phyloP scores from a whole-genome alignment of 768 basidiomycete genomes.

The Hypholoma fasciculare region DNA sequence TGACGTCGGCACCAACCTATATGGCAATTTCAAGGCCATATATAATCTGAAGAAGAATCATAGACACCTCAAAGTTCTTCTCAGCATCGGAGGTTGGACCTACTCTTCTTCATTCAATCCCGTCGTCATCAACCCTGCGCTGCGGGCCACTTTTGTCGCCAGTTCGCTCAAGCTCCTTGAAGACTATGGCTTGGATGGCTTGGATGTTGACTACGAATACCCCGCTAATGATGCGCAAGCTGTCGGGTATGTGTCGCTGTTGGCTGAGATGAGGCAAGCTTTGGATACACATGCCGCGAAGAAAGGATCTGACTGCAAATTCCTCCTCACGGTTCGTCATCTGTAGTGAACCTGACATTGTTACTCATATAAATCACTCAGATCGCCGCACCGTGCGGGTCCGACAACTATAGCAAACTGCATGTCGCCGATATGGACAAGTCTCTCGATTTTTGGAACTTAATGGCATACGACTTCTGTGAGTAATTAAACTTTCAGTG shows the following conservation, averaged over 20 bases:
- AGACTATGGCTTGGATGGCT: conserved; percentile 89
- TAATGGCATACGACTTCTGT: conserved; percentile 94
- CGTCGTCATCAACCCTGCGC: conserved; percentile 63
- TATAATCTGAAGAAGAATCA: conserved; percentile 88
- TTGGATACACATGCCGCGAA: conserved; percentile 72
- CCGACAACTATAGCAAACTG: conserved; percentile 80
- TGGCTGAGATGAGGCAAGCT: conserved; percentile 71
- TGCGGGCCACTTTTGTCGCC: conserved; percentile 77
- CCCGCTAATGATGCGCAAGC: conserved; percentile 80
- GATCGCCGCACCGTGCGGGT: conserved; percentile 94
- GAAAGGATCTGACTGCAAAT: conserved; percentile 59
- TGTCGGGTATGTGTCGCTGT: conserved; percentile 77
- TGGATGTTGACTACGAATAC: conserved; percentile 94
- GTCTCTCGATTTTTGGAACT: conserved; percentile 93
- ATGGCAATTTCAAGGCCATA: conserved; percentile 93
- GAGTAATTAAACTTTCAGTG: conserved; percentile 16
- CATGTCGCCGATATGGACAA: conserved; percentile 82
- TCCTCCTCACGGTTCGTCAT: conserved; percentile 68
- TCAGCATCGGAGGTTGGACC: conserved; percentile 96
- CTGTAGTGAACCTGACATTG: neutral
- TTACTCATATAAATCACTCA: conserved; percentile 25
- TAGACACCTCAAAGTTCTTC: conserved; percentile 74
- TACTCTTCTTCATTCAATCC: conserved; percentile 88
- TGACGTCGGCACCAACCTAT: conserved; percentile 86
- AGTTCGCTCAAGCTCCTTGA: conserved; percentile 80